Percentiles rank a stretch among this genome's conserved stretches.
Evolutionary conservation across 257 asterid genomes (phyloP).

Genomic region (Nicotiana paniculata): DNA sequence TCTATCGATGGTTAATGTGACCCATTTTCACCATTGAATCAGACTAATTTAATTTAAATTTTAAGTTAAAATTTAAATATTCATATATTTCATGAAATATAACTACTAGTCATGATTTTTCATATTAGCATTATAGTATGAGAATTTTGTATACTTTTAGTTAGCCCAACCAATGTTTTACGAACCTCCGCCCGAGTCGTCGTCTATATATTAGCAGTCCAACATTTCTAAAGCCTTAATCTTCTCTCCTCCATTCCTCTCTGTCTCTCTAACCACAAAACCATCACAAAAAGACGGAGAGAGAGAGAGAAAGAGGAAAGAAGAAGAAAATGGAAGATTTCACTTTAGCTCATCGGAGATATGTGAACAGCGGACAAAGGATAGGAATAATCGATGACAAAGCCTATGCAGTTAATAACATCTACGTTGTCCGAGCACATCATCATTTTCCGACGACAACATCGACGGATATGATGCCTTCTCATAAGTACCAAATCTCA

Average conservation of each 20-base stretch:
- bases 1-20: background rate
- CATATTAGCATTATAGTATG: no score
- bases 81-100: background rate
- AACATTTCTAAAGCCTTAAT: background rate
- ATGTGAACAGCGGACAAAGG: background rate
- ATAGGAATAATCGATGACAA: slow-evolving; percentile 12
- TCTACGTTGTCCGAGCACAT: slow-evolving; percentile 10
- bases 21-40: background rate
- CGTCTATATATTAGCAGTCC: background rate
- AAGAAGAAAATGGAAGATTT: slow-evolving; percentile 13
- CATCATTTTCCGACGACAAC: background rate
- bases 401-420: slow-evolving; percentile 9
- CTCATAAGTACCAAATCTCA: background rate
- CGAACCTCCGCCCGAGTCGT: slow-evolving; percentile 4
- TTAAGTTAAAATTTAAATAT: background rate
- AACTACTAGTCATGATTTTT: background rate
- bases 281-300: background rate
- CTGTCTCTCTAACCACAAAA: slow-evolving; percentile 1
- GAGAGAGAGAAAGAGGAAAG: background rate
- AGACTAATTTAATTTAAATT: background rate
- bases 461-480: background rate
- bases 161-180: background rate
- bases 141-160: background rate
- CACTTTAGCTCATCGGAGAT: background rate
- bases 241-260: slow-evolving; percentile 9